A percentile compares a stretch with the other conserved stretches of the same genome.
Conservation (phyloP, 2,329 filamentous ascomycete species). For the Aspergillus hiratsukae region DNA sequence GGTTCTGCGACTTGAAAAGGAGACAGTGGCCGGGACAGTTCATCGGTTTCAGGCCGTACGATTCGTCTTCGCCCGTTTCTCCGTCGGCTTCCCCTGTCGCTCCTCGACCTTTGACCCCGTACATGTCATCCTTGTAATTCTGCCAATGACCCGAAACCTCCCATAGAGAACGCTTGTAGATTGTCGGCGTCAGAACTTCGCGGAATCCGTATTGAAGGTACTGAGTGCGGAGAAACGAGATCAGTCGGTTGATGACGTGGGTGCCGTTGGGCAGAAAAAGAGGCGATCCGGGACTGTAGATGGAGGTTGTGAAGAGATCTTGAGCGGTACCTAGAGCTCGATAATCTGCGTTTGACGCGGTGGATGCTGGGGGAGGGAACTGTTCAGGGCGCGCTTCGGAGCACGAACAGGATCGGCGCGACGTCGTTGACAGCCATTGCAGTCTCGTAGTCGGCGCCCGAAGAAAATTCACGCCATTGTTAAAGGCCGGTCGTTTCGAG, state of each 20-base stretch:
- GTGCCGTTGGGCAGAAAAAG: slow-evolving; percentile 79
- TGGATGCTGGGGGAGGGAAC: slow-evolving; percentile 24
- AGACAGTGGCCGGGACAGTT: slow-evolving; percentile 88
- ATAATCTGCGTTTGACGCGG: slow-evolving; percentile 43
- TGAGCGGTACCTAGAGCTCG: slow-evolving; percentile 52
- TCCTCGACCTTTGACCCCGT: slow-evolving; percentile 62
- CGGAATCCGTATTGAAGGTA: slow-evolving; percentile 82
- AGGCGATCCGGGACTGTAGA: slow-evolving; percentile 79
- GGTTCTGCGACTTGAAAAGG: slow-evolving; percentile 68
- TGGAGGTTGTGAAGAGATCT: slow-evolving; percentile 72
- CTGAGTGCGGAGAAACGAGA: slow-evolving; percentile 75
- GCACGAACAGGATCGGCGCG: slow-evolving; percentile 26
- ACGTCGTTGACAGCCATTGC: slow-evolving; percentile 21
- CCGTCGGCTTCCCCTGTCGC: slow-evolving; percentile 40
- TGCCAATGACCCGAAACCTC: slow-evolving; percentile 80
- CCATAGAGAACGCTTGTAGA: slow-evolving; percentile 87
- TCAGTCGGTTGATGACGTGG: slow-evolving; percentile 76
- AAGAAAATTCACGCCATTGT: background rate
- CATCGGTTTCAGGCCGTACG: slow-evolving; percentile 87
- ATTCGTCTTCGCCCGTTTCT: slow-evolving; percentile 57
- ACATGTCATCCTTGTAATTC: slow-evolving; percentile 92
- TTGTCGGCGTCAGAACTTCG: slow-evolving; percentile 83
- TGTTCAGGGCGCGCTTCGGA: slow-evolving; percentile 17
- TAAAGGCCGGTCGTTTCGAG: background rate
- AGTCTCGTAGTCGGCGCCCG: slow-evolving; percentile 1